phyloP scores from a whole-genome alignment of 768 basidiomycete species.

The Termitomyces sp. region DNA sequence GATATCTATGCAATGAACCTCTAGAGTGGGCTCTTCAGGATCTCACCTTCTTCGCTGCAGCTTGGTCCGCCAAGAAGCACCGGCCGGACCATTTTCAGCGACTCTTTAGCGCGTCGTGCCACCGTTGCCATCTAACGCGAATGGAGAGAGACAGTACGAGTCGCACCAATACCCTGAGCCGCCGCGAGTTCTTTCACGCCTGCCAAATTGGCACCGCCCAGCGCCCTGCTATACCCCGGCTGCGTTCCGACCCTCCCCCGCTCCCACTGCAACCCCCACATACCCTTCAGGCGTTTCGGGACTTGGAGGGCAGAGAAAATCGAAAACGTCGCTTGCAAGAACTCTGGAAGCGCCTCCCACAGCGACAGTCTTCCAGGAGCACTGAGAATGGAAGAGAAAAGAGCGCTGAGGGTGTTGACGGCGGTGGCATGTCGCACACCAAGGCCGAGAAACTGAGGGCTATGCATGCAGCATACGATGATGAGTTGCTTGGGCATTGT shows the following conservation, averaged over 20 bases:
- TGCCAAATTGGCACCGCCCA: slow-evolving; percentile 47
- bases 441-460: slow-evolving; percentile 58
- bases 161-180: slow-evolving; percentile 22
- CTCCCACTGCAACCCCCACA: slow-evolving; percentile 31
- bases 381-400: slow-evolving; percentile 4
- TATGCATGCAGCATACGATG: slow-evolving; percentile 77
- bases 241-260: slow-evolving; percentile 49
- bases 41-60: slow-evolving; percentile 4
- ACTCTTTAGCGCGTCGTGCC: slow-evolving; percentile 7
- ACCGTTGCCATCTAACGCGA: slow-evolving; percentile 7
- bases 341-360: slow-evolving; percentile 58
- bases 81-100: slow-evolving; percentile 7
- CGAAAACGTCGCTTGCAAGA: slow-evolving; percentile 56
- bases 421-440: slow-evolving; percentile 44
- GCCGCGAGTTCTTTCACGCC: slow-evolving; percentile 49
- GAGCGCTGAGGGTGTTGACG: slow-evolving; percentile 7
- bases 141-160: slow-evolving; percentile 14
- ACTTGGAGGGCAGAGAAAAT: slow-evolving; percentile 55
- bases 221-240: slow-evolving; percentile 51
- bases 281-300: slow-evolving; percentile 58
- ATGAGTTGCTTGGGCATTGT: slow-evolving; percentile 63
- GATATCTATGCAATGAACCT: slow-evolving; percentile 22
- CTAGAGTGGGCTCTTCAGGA: slow-evolving; percentile 30
- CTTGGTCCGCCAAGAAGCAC: slow-evolving; percentile 11
- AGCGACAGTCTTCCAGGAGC: slow-evolving; percentile 13